A percentile compares a stretch with the other conserved stretches of the same genome.
Evolutionary conservation across 1,284 basidiomycete genomes (phyloP).

Genomic region (Erythrobasidium hasegawianum): DNA sequence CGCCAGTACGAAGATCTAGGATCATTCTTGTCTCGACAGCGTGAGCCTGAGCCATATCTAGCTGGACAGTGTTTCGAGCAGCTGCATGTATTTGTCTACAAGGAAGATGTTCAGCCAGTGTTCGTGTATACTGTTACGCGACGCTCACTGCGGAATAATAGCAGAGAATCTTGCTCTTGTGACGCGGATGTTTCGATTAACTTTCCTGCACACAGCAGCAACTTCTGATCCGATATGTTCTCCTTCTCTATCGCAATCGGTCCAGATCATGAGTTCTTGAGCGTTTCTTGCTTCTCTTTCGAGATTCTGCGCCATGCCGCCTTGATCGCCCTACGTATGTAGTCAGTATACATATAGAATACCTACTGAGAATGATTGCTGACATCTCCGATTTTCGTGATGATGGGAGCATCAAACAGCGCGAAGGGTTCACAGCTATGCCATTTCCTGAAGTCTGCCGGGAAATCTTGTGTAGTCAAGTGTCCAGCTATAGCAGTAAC

Average conservation of each 20-base stretch:
- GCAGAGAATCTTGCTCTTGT: constrained; percentile 91
- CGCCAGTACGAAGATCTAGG: constrained; percentile 85
- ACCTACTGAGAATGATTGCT: too few relatives aligned
- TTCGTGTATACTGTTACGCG: background rate
- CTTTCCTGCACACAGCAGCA: constrained; percentile 66
- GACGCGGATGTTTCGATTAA: constrained; percentile 68
- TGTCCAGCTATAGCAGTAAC: constrained; percentile 92
- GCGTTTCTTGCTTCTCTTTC: constrained; percentile 67
- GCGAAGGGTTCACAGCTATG: constrained; percentile 76
- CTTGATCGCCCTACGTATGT: constrained; percentile 56
- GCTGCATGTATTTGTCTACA: constrained; percentile 83
- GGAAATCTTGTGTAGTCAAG: constrained; percentile 75
- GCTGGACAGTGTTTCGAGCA: constrained; percentile 76
- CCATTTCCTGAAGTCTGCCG: constrained; percentile 69
- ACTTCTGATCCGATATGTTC: constrained; percentile 95
- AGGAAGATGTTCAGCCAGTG: background rate
- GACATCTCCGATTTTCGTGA: constrained; percentile 52
- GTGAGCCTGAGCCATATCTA: constrained; percentile 79
- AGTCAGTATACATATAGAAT: too few relatives aligned
- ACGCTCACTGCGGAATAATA: constrained; percentile 85
- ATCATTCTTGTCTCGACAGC: constrained; percentile 87
- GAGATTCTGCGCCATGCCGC: constrained; percentile 76
- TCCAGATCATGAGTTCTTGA: constrained; percentile 95
- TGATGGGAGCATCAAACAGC: constrained; percentile 82
- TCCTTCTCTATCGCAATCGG: constrained; percentile 97